Percentiles rank a stretch among this genome's conserved stretches.
Conservation (phyloP, 1,284 basidiomycete genomes). For the Coniferiporia weirii region DNA sequence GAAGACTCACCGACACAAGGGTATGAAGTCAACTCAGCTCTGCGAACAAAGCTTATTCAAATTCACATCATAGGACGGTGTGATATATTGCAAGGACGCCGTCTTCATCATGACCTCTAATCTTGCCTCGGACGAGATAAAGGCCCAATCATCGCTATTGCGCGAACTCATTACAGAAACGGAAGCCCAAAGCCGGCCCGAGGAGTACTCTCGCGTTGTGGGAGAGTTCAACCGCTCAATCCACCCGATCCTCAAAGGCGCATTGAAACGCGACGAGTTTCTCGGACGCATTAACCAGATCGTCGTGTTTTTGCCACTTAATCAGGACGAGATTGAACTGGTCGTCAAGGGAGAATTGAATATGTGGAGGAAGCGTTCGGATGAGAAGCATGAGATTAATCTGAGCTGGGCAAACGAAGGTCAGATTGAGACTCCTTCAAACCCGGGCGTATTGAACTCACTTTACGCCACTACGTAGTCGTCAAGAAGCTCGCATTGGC, state of each 20-base stretch:
- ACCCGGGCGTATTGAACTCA: too few species aligned
- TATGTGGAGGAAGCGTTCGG: conserved; percentile 6
- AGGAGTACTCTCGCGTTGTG: conserved; percentile 7
- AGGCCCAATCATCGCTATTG: not conserved
- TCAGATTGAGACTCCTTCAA: not conserved
- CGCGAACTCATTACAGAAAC: conserved; percentile 2
- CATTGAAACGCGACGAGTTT: conserved; percentile 14
- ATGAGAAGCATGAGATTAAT: conserved; percentile 12
- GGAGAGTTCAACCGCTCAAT: conserved; percentile 10
- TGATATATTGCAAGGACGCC: conserved; percentile 14
- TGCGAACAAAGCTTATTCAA: not conserved
- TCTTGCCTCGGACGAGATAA: conserved; percentile 12
- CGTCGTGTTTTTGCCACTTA: conserved; percentile 14
- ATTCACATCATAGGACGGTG: not conserved
- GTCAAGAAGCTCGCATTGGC: conserved; percentile 5
- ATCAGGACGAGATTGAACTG: conserved; percentile 6
- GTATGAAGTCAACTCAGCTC: not conserved
- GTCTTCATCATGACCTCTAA: conserved; percentile 17
- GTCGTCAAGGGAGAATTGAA: conserved; percentile 6
- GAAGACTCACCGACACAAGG: conserved; percentile 13
- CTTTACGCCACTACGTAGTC: not conserved
- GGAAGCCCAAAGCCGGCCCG: conserved; percentile 5
- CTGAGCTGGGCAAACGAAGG: conserved; percentile 10
- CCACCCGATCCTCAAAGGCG: conserved; percentile 5
- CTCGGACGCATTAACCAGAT: conserved; percentile 15